Evolutionary conservation across 2,329 filamentous ascomycete species (phyloP).

Genomic region (Orbilia blumenaviensis): DNA sequence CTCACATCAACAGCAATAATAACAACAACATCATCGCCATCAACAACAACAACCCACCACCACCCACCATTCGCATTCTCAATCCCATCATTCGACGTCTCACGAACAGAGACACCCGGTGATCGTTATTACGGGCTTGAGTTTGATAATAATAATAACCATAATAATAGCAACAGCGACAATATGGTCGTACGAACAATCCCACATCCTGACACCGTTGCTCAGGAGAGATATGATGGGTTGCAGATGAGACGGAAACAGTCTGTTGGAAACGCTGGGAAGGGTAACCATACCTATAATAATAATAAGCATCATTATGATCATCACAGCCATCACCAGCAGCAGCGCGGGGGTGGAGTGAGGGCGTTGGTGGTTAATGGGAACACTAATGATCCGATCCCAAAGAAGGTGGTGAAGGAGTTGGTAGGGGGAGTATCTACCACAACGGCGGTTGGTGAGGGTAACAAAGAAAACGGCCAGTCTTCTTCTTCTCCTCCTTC

Average conservation of each 20-base stretch:
- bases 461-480: background rate
- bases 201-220: slow-evolving; percentile 11
- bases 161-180: too few relatives aligned
- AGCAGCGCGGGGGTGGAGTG: background rate
- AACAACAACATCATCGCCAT: background rate
- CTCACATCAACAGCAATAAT: background rate
- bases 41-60: background rate
- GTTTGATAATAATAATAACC: too few relatives aligned
- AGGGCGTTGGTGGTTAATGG: slow-evolving; percentile 42
- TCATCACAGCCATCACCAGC: too few relatives aligned
- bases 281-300: too few relatives aligned
- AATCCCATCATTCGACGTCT: slow-evolving; percentile 21
- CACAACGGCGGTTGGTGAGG: background rate
- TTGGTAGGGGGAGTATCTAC: background rate
- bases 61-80: slow-evolving; percentile 14
- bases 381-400: slow-evolving; percentile 33
- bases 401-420: background rate
- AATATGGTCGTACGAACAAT: slow-evolving; percentile 39
- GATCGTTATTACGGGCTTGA: background rate
- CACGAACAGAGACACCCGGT: slow-evolving; percentile 17
- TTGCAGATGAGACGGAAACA: background rate
- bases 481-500: background rate
- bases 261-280: background rate
- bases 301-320: too few relatives aligned
- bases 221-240: slow-evolving; percentile 2